A percentile compares a stretch with the other conserved stretches of the same genome.
These are phyloP conservation scores for Russula foetens DNA, from an alignment of 768 basidiomycete species.

Conservation along the genomic window DNA sequence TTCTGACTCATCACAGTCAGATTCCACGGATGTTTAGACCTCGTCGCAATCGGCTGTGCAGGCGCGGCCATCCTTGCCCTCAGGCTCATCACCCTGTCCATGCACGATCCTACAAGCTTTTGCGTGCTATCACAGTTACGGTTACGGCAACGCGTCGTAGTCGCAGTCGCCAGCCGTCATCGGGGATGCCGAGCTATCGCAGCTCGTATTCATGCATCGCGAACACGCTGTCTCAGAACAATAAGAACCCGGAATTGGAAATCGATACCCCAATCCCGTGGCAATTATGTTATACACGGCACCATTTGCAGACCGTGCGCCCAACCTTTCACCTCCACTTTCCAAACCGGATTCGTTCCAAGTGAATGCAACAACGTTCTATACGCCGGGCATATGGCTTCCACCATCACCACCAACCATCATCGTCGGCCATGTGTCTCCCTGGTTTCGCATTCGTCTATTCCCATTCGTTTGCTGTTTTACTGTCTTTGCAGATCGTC, in stretches of 20 bases:
- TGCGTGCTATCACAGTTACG: background rate
- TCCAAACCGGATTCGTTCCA: conserved; percentile 67
- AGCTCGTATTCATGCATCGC: conserved; percentile 13
- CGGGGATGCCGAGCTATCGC: conserved; percentile 6
- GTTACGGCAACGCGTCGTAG: background rate
- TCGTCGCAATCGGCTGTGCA: background rate
- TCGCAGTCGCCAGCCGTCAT: background rate
- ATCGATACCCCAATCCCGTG: conserved; percentile 48
- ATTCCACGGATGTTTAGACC: background rate
- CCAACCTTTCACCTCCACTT: conserved; percentile 16
- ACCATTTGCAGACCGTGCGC: conserved; percentile 15
- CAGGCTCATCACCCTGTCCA: background rate
- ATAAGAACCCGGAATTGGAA: conserved; percentile 45
- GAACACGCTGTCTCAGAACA: conserved; percentile 39
- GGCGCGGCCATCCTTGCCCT: background rate
- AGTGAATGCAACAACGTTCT: conserved; percentile 65
- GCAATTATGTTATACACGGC: conserved; percentile 39
- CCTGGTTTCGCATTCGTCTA: too few species aligned
- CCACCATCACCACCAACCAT: conserved; percentile 46
- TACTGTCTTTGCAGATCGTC: too few species aligned
- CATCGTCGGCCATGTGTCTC: conserved; percentile 34
- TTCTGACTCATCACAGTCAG: background rate
- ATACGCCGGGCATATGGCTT: conserved; percentile 65
- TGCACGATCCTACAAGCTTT: conserved; percentile 12
- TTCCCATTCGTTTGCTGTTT: too few species aligned